Percentiles rank a stretch among this genome's conserved stretches.
These are phyloP conservation scores for Trichosporon asahii DNA, from an alignment of 1,284 basidiomycete genomes.

Conservation along the genomic window DNA sequence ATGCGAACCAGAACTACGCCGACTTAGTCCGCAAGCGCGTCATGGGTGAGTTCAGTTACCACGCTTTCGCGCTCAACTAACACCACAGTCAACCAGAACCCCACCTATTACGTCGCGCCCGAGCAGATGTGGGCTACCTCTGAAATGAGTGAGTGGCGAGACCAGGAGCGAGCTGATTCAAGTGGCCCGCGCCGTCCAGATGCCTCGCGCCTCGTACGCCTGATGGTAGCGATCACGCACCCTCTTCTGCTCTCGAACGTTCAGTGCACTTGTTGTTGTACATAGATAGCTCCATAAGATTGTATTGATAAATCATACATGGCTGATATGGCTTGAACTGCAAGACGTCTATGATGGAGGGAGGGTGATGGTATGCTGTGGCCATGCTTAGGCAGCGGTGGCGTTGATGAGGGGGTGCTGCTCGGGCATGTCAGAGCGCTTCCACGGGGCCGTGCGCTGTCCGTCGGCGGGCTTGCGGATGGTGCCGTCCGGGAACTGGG, in stretches of 20 bases:
- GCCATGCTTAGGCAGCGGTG: background rate
- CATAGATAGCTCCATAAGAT: background rate
- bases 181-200: background rate
- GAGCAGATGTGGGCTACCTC: background rate
- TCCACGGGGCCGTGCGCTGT: background rate
- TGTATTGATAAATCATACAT: background rate
- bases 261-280: constrained; percentile 2
- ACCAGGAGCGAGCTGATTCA: background rate
- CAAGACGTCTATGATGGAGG: background rate
- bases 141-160: background rate
- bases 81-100: background rate
- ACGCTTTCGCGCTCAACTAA: background rate
- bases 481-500: constrained; percentile 5
- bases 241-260: background rate
- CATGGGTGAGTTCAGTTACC: background rate
- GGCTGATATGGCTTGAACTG: background rate
- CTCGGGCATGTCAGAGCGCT: background rate
- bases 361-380: background rate
- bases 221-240: background rate
- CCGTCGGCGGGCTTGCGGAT: constrained; percentile 4
- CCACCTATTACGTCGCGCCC: background rate
- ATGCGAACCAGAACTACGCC: background rate
- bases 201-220: background rate
- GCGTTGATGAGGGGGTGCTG: background rate
- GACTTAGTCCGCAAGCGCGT: constrained; percentile 14